Evolutionary conservation across 1,284 basidiomycete species (phyloP).

Genomic region (Butyriboletus appendiculatus): DNA sequence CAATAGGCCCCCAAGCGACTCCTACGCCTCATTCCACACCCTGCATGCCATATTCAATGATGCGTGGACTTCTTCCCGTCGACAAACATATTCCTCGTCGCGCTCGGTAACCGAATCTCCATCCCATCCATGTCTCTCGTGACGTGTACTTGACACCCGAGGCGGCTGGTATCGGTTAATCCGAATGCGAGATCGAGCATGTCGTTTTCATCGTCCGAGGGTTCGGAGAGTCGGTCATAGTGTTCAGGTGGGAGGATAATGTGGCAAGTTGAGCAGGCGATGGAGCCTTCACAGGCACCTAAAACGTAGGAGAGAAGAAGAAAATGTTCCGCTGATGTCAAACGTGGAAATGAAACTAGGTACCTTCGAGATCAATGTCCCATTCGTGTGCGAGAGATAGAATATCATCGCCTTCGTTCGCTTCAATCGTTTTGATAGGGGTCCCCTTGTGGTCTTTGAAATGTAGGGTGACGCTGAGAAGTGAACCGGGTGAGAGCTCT

Average conservation of each 20-base stretch:
- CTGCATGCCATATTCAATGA: constrained; percentile 32
- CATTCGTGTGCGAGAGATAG: constrained; percentile 93
- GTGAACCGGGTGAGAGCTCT: not conserved
- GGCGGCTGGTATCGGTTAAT: constrained; percentile 87
- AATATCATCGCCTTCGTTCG: constrained; percentile 92
- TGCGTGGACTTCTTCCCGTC: constrained; percentile 64
- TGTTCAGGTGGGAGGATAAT: constrained; percentile 84
- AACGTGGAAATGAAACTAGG: not conserved
- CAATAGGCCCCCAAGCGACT: not conserved
- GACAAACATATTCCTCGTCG: constrained; percentile 97
- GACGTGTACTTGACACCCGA: constrained; percentile 85
- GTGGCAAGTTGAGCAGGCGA: constrained; percentile 98
- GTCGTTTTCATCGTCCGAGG: constrained; percentile 96
- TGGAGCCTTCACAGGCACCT: constrained; percentile 96
- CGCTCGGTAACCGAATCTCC: constrained; percentile 83
- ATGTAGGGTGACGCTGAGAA: constrained; percentile 77
- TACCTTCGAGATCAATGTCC: constrained; percentile 97
- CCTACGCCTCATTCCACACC: not conserved
- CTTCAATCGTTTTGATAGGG: constrained; percentile 86
- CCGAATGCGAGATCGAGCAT: constrained; percentile 99
- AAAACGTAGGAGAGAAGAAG: not conserved
- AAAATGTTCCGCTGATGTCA: not conserved
- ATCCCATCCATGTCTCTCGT: constrained; percentile 87
- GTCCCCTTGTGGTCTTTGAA: constrained; percentile 90
- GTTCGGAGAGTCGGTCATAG: constrained; percentile 87